phyloP scores from a whole-genome alignment of 805 yeast genomes.

The Yamadazyma endophytica region DNA sequence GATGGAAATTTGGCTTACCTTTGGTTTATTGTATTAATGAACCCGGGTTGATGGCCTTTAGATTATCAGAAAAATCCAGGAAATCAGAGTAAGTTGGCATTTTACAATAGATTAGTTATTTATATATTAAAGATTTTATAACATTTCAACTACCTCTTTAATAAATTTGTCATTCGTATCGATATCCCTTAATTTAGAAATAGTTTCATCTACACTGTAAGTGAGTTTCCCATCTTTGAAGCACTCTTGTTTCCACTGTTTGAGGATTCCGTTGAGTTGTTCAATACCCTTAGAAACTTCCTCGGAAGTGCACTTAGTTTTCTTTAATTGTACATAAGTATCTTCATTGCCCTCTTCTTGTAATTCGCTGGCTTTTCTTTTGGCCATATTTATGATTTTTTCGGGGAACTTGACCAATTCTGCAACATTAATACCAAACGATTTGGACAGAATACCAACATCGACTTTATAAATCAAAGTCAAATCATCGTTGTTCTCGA shows the following conservation, averaged over 20 bases:
- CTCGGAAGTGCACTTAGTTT: conserved; percentile 45
- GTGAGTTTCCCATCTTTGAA: conserved; percentile 23
- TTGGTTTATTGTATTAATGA: conserved; percentile 34
- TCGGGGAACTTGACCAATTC: conserved; percentile 90
- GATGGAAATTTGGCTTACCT: conserved; percentile 59
- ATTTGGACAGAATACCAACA: conserved; percentile 91
- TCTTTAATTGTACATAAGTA: conserved; percentile 43
- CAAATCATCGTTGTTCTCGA: conserved; percentile 63
- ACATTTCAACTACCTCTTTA: conserved; percentile 40
- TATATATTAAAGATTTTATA: conserved; percentile 10
- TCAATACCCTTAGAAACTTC: conserved; percentile 56
- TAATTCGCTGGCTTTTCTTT: conserved; percentile 84
- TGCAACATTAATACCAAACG: conserved; percentile 97
- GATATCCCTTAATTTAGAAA: conserved; percentile 29
- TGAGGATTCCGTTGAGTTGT: conserved; percentile 43
- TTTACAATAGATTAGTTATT: background rate
- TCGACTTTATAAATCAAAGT: conserved; percentile 92
- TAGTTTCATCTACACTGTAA: conserved; percentile 35
- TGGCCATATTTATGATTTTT: conserved; percentile 92
- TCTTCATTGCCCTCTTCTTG: conserved; percentile 52
- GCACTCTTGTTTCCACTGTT: conserved; percentile 50
- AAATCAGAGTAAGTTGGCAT: background rate
- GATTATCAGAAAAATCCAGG: conserved; percentile 3
- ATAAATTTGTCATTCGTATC: conserved; percentile 35
- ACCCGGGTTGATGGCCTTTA: conserved; percentile 18